Conservation (phyloP, 306 rosid species). For the Crataegus laevigata region DNA sequence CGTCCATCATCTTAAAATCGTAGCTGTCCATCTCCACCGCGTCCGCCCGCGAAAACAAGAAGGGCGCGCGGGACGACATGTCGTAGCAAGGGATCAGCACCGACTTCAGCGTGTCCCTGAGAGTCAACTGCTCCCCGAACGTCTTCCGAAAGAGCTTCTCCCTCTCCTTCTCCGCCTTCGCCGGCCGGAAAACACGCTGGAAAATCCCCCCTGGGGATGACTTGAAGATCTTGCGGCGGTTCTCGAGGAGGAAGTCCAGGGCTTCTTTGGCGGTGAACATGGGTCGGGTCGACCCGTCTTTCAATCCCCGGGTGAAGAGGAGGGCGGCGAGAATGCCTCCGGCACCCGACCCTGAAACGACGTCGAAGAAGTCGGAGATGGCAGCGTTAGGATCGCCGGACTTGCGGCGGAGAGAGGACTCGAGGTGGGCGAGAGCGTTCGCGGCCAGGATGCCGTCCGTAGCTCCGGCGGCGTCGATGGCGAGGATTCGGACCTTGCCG, state of each 20-base stretch:
- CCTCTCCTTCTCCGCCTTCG: constrained; percentile 26
- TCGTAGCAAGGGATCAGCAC: constrained; percentile 90
- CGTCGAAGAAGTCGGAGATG: constrained; percentile 64
- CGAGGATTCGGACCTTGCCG: constrained; percentile 70
- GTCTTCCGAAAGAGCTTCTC: constrained; percentile 55
- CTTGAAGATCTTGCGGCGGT: constrained; percentile 43
- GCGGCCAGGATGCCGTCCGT: constrained; percentile 90
- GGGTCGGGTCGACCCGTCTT: constrained; percentile 37
- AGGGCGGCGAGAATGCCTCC: constrained; percentile 82
- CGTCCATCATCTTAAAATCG: constrained; percentile 84
- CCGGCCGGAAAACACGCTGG: constrained; percentile 35
- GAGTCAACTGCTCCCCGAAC: constrained; percentile 52
- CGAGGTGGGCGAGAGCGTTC: constrained; percentile 58
- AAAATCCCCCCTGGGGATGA: constrained; percentile 28
- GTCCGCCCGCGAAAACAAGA: constrained; percentile 92
- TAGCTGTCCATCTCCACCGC: constrained; percentile 85
- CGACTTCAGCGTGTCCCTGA: constrained; percentile 81
- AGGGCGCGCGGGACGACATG: constrained; percentile 77
- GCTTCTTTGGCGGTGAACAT: constrained; percentile 71
- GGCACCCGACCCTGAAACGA: constrained; percentile 72
- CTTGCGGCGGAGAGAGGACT: constrained; percentile 45
- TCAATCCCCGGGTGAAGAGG: constrained; percentile 53
- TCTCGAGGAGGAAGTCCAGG: constrained; percentile 41
- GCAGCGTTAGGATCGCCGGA: constrained; percentile 51
- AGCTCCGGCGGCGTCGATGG: constrained; percentile 76